These are phyloP conservation scores for Trametes sp. DNA, from an alignment of 1,284 basidiomycete species.

Conservation along the genomic window DNA sequence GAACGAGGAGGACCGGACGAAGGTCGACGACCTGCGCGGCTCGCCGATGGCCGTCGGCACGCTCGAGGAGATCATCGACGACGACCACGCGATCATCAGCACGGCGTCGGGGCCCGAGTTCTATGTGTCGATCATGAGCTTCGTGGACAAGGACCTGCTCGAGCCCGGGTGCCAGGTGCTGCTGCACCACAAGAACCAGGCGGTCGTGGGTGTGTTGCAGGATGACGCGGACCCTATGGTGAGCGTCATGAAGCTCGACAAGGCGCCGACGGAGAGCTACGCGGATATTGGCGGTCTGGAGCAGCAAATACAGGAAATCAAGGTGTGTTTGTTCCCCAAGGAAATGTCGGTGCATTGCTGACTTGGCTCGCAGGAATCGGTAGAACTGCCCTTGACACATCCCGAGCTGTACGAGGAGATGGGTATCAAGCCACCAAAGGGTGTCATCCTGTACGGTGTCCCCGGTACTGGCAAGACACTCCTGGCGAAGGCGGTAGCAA, in stretches of 20 bases:
- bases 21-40: conserved; percentile 95
- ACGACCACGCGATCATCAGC: conserved; percentile 99
- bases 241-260: conserved; percentile 98
- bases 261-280: conserved; percentile 98
- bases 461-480: conserved; percentile 99
- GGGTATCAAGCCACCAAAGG: conserved; percentile 99
- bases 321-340: conserved; percentile 57
- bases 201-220: conserved; percentile 94
- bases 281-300: conserved; percentile 98
- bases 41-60: conserved; percentile 98
- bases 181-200: conserved; percentile 96
- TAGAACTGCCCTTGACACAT: conserved; percentile 97
- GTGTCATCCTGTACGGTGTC: conserved; percentile 98
- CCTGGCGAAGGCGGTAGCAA: conserved; percentile 97
- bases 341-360: not conserved
- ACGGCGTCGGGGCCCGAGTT: conserved; percentile 95
- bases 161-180: conserved; percentile 97
- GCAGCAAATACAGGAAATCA: conserved; percentile 98
- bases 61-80: conserved; percentile 99
- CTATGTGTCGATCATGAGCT: conserved; percentile 98
- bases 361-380: conserved; percentile 78
- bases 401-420: conserved; percentile 99
- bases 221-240: conserved; percentile 99
- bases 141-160: conserved; percentile 98
- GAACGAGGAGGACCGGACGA: conserved; percentile 93